Evolutionary conservation across 78 protist species (phyloP).

Genomic region (Dictyostelium citrinum): DNA sequence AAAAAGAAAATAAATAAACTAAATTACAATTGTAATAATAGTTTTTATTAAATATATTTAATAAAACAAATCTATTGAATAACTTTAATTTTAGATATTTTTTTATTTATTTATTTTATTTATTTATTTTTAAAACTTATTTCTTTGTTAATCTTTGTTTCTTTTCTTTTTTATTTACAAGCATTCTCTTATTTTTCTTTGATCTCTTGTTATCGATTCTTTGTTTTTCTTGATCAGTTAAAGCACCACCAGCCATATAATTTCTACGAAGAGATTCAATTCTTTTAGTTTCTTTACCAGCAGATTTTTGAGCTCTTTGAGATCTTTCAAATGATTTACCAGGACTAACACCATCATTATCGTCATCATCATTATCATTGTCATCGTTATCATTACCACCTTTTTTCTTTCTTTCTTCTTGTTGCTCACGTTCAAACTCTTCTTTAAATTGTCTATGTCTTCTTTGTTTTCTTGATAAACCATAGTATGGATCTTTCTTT

Average conservation of each 20-base stretch:
- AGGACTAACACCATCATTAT: neutral
- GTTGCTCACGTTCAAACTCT: conserved; percentile 41
- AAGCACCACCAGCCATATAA: conserved; percentile 25
- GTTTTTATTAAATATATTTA: neutral
- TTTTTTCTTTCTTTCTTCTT: neutral
- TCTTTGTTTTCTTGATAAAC: conserved; percentile 54
- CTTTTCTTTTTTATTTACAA: conserved; percentile 8
- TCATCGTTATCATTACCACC: neutral
- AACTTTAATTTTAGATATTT: too few species aligned
- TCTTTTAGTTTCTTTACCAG: conserved; percentile 47
- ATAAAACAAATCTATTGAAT: too few species aligned
- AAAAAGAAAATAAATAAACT: neutral
- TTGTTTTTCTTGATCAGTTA: conserved; percentile 38
- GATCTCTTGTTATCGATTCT: conserved; percentile 23
- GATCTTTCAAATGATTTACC: neutral
- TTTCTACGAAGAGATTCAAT: conserved; percentile 54
- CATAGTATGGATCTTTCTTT: conserved; percentile 57
- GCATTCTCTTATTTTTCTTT: conserved; percentile 34
- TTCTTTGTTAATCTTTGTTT: neutral
- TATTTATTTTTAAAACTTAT: neutral
- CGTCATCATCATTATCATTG: neutral
- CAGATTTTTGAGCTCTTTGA: conserved; percentile 25
- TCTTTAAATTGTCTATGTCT: conserved; percentile 45
- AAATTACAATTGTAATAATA: too few species aligned
- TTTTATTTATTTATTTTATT: neutral